Evolutionary conservation across 352 stramenopile genomes (phyloP).

Genomic region (Phytophthora rubi): DNA sequence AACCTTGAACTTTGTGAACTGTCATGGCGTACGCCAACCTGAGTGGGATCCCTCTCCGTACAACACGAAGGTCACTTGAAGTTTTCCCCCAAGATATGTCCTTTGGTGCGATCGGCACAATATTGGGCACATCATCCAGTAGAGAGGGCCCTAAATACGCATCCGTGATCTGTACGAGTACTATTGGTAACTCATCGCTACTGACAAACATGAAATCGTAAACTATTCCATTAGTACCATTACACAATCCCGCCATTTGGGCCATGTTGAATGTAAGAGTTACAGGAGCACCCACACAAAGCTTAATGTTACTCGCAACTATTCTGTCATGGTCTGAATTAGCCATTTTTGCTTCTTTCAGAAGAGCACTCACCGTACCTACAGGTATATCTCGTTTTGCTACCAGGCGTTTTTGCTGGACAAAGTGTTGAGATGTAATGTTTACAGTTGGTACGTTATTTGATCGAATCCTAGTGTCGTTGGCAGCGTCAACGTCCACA

Average conservation of each 20-base stretch:
- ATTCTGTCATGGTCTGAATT: not conserved
- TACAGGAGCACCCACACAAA: not conserved
- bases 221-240: not conserved
- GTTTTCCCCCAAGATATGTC: not conserved
- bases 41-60: slow-evolving; percentile 2
- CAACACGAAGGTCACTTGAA: not conserved
- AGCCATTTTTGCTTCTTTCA: not conserved
- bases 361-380: not conserved
- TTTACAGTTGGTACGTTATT: not conserved
- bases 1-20: slow-evolving; percentile 15
- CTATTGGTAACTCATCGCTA: not conserved
- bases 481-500: not conserved
- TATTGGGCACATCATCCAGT: not conserved
- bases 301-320: not conserved
- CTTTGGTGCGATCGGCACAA: not conserved
- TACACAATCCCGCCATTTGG: not conserved
- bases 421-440: not conserved
- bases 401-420: not conserved
- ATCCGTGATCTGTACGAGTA: not conserved
- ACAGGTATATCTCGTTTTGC: not conserved
- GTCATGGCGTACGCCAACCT: slow-evolving; percentile 16
- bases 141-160: not conserved
- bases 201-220: not conserved
- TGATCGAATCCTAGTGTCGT: not conserved
- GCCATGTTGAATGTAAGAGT: not conserved